These are phyloP conservation scores for Magnaporthales sp. DNA, from an alignment of 2,329 filamentous ascomycete genomes.

Conservation along the genomic window DNA sequence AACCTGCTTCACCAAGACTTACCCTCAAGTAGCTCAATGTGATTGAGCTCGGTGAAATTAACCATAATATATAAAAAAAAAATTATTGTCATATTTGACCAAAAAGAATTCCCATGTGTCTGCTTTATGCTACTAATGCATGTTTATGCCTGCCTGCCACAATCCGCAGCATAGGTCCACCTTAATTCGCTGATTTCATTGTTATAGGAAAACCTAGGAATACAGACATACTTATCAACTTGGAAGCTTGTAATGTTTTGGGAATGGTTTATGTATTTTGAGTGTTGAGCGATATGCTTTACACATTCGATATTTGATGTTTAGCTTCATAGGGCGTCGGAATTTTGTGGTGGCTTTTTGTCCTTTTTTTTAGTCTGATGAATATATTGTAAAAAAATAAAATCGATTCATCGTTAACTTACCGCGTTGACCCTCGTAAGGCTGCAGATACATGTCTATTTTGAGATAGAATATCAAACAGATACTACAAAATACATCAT, in stretches of 20 bases:
- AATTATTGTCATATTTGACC: too few species aligned
- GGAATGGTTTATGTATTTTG: background rate
- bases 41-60: too few species aligned
- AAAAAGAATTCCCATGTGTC: too few species aligned
- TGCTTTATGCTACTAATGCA: background rate
- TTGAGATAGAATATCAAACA: background rate
- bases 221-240: background rate
- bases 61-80: too few species aligned
- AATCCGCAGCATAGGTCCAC: too few species aligned
- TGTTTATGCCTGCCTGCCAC: too few species aligned
- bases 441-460: background rate
- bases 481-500: background rate
- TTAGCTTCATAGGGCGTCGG: background rate
- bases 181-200: background rate
- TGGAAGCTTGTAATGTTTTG: background rate
- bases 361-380: background rate
- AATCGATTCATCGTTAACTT: background rate
- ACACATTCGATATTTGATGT: background rate
- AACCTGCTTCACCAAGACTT: background rate
- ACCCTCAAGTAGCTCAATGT: too few species aligned
- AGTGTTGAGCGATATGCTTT: background rate
- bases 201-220: background rate
- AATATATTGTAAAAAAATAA: background rate
- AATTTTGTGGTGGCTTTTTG: background rate
- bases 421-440: background rate